phyloP scores from a whole-genome alignment of 2,329 filamentous ascomycete species.

The Aureobasidium sp. region DNA sequence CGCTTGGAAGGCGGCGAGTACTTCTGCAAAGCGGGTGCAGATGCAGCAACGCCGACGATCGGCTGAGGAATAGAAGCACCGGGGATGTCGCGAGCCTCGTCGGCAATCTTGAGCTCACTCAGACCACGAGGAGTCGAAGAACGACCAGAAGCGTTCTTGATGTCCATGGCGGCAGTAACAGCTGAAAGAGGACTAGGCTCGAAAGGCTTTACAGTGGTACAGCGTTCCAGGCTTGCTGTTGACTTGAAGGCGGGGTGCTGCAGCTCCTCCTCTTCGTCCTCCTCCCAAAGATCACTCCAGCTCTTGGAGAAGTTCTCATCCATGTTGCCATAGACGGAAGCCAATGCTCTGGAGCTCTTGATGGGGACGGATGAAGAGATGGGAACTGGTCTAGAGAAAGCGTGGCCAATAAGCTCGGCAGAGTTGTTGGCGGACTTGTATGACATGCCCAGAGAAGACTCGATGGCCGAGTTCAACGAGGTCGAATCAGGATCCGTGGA shows the following conservation, averaged over 20 bases:
- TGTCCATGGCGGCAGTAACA: conserved; percentile 16
- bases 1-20: conserved; percentile 63
- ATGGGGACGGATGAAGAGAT: conserved; percentile 64
- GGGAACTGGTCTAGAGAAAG: conserved; percentile 57
- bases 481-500: conserved; percentile 68
- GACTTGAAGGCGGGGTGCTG: conserved; percentile 37
- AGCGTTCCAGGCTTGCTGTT: conserved; percentile 28
- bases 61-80: conserved; percentile 19
- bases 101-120: conserved; percentile 47
- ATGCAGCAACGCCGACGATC: conserved; percentile 22
- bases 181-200: conserved; percentile 34
- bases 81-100: conserved; percentile 29
- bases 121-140: conserved; percentile 45
- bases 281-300: conserved; percentile 98
- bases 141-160: conserved; percentile 41
- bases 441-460: conserved; percentile 73
- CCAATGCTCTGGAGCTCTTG: conserved; percentile 55
- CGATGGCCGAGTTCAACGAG: conserved; percentile 73
- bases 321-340: conserved; percentile 70
- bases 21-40: conserved; percentile 30
- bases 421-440: conserved; percentile 63
- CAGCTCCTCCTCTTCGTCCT: conserved; percentile 72
- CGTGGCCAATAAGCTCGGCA: conserved; percentile 41
- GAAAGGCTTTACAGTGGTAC: conserved; percentile 46
- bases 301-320: conserved; percentile 85